Evolutionary conservation across 73 alveolate genomes (phyloP).

Genomic region (Stentor coeruleus): DNA sequence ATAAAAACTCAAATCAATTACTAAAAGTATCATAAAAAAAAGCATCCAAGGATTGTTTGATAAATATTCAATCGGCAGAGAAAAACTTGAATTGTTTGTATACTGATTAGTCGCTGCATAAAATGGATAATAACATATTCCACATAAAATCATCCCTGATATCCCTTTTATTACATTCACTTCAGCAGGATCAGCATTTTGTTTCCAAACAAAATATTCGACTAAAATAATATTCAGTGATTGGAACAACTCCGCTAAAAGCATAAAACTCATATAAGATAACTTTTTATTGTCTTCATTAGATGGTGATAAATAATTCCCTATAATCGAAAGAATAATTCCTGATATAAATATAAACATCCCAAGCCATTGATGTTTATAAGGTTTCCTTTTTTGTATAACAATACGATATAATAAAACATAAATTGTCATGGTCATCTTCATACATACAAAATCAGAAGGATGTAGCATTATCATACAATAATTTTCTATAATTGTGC

Average conservation of each 20-base stretch:
- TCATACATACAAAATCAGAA: not conserved
- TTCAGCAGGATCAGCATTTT: not conserved
- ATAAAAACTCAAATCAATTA: not conserved
- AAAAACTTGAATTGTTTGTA: not conserved
- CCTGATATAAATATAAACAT: not conserved
- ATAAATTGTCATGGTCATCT: not conserved
- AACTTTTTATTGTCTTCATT: not conserved
- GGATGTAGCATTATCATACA: not conserved
- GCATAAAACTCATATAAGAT: not conserved
- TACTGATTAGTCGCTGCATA: not conserved
- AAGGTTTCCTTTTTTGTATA: not conserved
- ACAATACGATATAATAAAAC: not conserved
- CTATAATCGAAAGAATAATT: no score
- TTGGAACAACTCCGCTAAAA: not conserved
- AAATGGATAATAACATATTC: not conserved
- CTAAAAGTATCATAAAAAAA: not conserved
- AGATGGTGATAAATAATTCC: not conserved
- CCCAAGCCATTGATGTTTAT: not conserved
- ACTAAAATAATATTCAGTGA: not conserved
- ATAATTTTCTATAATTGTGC: not conserved
- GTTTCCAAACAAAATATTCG: not conserved
- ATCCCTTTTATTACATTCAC: not conserved
- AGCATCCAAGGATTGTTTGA: no score
- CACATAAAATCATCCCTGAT: not conserved
- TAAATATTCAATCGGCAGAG: not conserved